Evolutionary conservation across 2,329 filamentous ascomycete species (phyloP), one percentile per base, ranked within the genome.

Genomic region (Penicillium sp.): DNA sequence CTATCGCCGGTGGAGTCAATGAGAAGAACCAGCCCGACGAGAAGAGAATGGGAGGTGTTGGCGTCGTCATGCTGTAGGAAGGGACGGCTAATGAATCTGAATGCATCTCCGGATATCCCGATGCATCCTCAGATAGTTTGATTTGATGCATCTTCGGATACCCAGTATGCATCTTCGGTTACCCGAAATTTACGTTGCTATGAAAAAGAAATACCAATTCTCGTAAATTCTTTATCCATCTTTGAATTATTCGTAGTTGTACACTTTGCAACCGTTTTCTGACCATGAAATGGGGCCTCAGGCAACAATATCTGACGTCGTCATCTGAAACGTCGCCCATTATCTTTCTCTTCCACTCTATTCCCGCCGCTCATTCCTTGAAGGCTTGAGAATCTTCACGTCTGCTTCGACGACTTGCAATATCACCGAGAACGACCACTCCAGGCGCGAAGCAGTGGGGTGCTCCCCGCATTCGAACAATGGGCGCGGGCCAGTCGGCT

Each of bases 1-100:
- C 84, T n/a, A 86, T 98, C 61, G 74, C 81, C 0, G 90, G 93
- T 40, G 93, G 93, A 18, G 83, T 97, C 35, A 84, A 96, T 67
- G 78, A 79, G 61, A 81, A 79, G 62, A 95, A 94, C 65, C 74
- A 82, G 59, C 76, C 91, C 31, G 90, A 95, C 64, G 80, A 84
- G 57, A 82, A 84, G 47, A 79, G 80, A 52, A 81, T 89, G 64
- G 93, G 90, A 59, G 91, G 93, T 1, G 83, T 98, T 49, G 93
- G 93, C 31, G 80, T 95, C 63, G 88, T 95, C 20, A 89, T 95
- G 83, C 74, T 86, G 61, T 86, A 74, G 38, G 31, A 43, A 46
- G 32, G 36, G 29, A n/a, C 20, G 44, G 40, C 39, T 43, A 34
- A 43, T 51, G 44, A 37, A 46, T 46, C 28, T 47, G 34, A 46